Base-by-base conservation (phyloP, 371 early-diverging fungal species). In the Rhizopus delemar region DNA sequence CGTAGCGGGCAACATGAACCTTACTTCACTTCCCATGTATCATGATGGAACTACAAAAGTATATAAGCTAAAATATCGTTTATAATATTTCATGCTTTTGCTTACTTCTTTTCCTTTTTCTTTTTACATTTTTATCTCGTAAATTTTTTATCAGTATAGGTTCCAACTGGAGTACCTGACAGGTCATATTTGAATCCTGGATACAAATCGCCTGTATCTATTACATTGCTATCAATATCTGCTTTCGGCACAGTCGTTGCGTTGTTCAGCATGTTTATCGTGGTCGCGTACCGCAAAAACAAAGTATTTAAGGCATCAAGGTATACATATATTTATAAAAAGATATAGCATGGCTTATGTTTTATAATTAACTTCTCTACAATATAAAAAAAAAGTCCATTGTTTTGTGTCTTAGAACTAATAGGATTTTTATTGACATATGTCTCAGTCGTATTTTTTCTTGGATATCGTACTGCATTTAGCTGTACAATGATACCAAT, bases 261-360 rank as follows among this genome's bases (percentile, higher is more conserved):
- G 2, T 2, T 76, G 7, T 28, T 52, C 15, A 80, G 70, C n/a
- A 72, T 71, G 48, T 11, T 70, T 3, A 41, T 78, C 41, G 83
- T 82, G 3, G 29, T 80, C 22, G 13, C 64, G 0, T 75, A 71
- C 51, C 66, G 78, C 7, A 80, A 80, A 22, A 69, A 70, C n/a
- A 69, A 80, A 33, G 75, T 80, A 2, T 78, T 82, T 52, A 79
- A 80, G 53, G 77, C 80, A 8, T 80, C 85, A 15, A 84, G 82
- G 85, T 81, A 78, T 8, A 46, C 2, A 16, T 7, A 35, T 33
- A 34, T 29, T 13, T 8, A 28, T 15, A 13, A 3, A 41, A 22
- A 22, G 22, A 2, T 22, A 22, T 22, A 22, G 2, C 22, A 22
- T 22, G 22, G 22, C 22, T 22, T 22, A 22, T 22, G 4, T 8